Evolutionary conservation across 2,329 filamentous ascomycete species (phyloP).

Genomic region (Podosphaera xanthii): DNA sequence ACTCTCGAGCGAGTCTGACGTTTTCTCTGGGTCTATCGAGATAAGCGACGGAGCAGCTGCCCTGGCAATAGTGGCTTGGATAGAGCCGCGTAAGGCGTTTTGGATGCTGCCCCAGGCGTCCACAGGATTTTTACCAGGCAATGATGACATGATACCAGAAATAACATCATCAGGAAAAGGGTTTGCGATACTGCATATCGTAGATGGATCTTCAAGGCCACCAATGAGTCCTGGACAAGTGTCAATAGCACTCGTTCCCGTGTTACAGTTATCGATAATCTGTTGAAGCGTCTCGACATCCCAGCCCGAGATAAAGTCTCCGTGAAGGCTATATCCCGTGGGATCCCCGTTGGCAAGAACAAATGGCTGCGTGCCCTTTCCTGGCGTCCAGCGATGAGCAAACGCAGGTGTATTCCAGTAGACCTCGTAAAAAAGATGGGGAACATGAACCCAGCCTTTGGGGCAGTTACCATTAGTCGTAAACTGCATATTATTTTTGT

Average conservation of each 20-base stretch:
- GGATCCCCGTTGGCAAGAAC: conserved; percentile 58
- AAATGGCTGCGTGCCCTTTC: conserved; percentile 43
- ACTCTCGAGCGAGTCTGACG: conserved; percentile 17
- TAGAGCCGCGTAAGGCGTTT: background rate
- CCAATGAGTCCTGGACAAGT: conserved; percentile 34
- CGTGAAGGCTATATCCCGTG: conserved; percentile 54
- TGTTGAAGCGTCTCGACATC: conserved; percentile 41
- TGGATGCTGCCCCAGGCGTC: conserved; percentile 22
- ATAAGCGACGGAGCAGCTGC: conserved; percentile 3
- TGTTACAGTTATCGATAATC: conserved; percentile 50
- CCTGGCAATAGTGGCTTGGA: conserved; percentile 1
- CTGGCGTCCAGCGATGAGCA: conserved; percentile 35
- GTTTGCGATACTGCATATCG: conserved; percentile 27
- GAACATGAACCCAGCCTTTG: conserved; percentile 40
- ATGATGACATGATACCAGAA: conserved; percentile 21
- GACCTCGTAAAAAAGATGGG: conserved; percentile 65
- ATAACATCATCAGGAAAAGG: conserved; percentile 23
- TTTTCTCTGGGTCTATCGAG: conserved; percentile 20
- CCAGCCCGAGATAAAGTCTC: conserved; percentile 65
- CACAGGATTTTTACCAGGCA: conserved; percentile 34
- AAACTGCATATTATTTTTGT: conserved; percentile 50
- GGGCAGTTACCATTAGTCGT: conserved; percentile 57
- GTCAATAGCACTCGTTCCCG: conserved; percentile 34
- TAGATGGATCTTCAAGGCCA: conserved; percentile 24
- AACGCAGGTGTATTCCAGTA: conserved; percentile 59